phyloP scores from a whole-genome alignment of 768 basidiomycete genomes.

The Trametes elegans region DNA sequence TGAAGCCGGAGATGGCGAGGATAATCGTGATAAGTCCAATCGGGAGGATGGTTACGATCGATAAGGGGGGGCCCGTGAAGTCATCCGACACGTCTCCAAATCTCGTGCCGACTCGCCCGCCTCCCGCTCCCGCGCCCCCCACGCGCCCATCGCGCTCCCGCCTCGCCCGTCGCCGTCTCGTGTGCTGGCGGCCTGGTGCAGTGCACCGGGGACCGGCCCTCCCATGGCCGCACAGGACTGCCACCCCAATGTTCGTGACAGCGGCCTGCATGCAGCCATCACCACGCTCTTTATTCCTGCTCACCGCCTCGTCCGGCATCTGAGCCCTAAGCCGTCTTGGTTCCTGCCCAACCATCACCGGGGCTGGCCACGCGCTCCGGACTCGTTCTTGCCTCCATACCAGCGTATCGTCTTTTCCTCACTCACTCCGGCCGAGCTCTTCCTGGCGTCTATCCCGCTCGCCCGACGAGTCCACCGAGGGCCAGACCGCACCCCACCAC shows the following conservation, averaged over 20 bases:
- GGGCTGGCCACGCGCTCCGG: neutral
- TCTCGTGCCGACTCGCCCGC: too few relatives aligned
- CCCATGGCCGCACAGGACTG: too few relatives aligned
- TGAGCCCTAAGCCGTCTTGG: neutral
- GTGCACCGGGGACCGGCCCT: too few relatives aligned
- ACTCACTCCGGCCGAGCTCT: neutral
- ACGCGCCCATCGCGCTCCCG: neutral
- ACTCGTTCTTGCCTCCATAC: neutral
- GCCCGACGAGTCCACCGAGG: neutral
- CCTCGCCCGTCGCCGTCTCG: neutral
- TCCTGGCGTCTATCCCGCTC: neutral
- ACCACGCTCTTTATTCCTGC: neutral
- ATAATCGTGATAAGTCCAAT: conserved; percentile 14
- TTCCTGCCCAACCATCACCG: neutral
- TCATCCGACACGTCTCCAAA: conserved; percentile 13
- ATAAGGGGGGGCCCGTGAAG: conserved; percentile 10
- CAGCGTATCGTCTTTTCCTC: neutral
- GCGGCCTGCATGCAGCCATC: neutral
- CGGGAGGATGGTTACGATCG: conserved; percentile 18
- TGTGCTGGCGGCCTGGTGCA: too few relatives aligned
- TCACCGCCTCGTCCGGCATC: conserved; percentile 4
- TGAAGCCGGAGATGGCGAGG: conserved; percentile 7
- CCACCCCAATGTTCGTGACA: conserved; percentile 12
- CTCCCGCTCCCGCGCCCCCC: neutral
- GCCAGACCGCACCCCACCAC: neutral